Evolutionary conservation across 108 stramenopile species (phyloP), one percentile per base, ranked within the genome.

Genomic region (Epipyxis sp.): DNA sequence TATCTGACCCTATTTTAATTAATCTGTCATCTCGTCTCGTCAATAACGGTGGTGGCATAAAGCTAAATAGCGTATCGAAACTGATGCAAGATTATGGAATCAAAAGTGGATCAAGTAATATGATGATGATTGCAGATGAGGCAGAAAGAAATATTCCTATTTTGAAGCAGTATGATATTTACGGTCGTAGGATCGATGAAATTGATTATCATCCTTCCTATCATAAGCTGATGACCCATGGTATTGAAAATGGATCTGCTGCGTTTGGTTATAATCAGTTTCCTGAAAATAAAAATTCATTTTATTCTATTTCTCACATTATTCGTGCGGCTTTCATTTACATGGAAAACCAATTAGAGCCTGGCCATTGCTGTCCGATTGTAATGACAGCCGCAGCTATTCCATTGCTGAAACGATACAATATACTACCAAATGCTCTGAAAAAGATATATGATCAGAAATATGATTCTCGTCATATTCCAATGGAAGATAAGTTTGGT

Each of bases 381-480:
- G 71, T 72, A 20, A 80, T 80, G 80, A 80, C 80, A 34, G 59
- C 71, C 39, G 80, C 80, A 0, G 44, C n/a, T 37, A 57, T 80
- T 54, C 80, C 80, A 1, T 46, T 68, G 2, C 39, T 80, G 42
- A 1, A 42, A 35, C 71, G 50, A 27, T 37, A 16, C 20, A 39
- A 57, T 29, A 39, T 1, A 41, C 13, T 10, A 1, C 59, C 61
- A 1, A 16, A 1, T 39, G 67, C 44, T 29, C 0, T 79, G 1
- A 13, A 39, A 1, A 6, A 43, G 44, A 39, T 69, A 32, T 45
- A 69, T 1, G 0, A 71, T 1, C 2, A 1, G 25, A 25, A 1
- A 29, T 80, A 80, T 74, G 76, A 76, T 40, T 58, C 69, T 0
- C 1, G 40, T 1, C 29, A 79, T 42, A 39, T 69, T 2, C 82